phyloP scores from a whole-genome alignment of 352 stramenopile genomes.

The Peronosclerospora sorghi region DNA sequence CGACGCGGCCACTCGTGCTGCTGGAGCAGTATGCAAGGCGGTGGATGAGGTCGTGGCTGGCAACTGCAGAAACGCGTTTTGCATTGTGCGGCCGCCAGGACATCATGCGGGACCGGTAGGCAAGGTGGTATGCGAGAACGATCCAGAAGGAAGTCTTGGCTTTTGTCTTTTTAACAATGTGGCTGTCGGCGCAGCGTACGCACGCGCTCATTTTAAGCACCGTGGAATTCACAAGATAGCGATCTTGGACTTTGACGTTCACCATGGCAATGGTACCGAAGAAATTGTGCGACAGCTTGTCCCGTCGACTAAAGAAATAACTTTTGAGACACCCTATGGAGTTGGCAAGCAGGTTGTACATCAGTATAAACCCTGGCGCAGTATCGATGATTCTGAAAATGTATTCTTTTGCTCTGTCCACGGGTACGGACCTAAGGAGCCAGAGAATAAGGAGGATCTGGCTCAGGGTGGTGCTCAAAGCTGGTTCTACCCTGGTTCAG shows the following conservation, averaged over 20 bases:
- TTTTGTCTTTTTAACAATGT: constrained; percentile 99
- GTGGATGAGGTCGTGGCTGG: constrained; percentile 83
- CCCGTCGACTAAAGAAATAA: constrained; percentile 68
- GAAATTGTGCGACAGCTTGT: constrained; percentile 90
- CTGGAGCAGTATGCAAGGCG: constrained; percentile 72
- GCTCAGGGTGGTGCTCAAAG: constrained; percentile 18
- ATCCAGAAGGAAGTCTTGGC: constrained; percentile 79
- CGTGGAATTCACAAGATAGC: constrained; percentile 88
- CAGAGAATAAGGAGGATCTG: constrained; percentile 33
- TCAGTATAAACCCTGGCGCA: constrained; percentile 94
- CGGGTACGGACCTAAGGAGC: constrained; percentile 67
- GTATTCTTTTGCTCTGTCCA: constrained; percentile 93
- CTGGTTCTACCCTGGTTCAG: constrained; percentile 81
- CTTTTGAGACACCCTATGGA: constrained; percentile 86
- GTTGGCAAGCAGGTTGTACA: constrained; percentile 73
- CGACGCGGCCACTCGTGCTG: constrained; percentile 64
- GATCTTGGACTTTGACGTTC: constrained; percentile 98
- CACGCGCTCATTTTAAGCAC: constrained; percentile 86
- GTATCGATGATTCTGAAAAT: constrained; percentile 88
- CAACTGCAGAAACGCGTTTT: constrained; percentile 92
- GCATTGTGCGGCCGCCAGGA: constrained; percentile 90
- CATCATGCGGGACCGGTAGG: constrained; percentile 93
- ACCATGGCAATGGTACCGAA: constrained; percentile 97
- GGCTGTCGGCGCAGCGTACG: constrained; percentile 93
- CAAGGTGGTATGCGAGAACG: constrained; percentile 89